Percentiles rank a stretch among this genome's conserved stretches.
Evolutionary conservation across 1,284 basidiomycete species (phyloP).

Genomic region (Apiotrichum veenhuisii): DNA sequence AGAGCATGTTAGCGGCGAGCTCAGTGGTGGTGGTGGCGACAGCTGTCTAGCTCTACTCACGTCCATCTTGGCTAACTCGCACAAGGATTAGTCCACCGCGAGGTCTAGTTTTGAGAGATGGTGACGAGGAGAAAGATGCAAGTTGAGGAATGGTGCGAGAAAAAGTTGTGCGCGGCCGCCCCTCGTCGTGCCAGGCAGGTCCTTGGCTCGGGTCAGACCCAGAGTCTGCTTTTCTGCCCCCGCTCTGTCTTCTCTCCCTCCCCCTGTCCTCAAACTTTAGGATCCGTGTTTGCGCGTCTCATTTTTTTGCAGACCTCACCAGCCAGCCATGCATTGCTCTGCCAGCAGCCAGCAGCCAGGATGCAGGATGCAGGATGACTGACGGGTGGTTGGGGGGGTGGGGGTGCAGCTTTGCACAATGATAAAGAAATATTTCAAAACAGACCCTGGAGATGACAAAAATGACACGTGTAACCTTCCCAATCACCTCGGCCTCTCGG

Average conservation of each 20-base stretch:
- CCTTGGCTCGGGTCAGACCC: not conserved
- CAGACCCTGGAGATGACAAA: not conserved
- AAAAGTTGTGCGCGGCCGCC: slow-evolving; percentile 3
- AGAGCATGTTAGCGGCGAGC: not conserved
- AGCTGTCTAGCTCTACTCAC: slow-evolving; percentile 14
- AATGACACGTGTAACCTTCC: slow-evolving; percentile 4
- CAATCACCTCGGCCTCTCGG: not conserved
- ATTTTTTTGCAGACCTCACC: no score
- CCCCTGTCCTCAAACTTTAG: no score
- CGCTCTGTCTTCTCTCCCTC: not conserved
- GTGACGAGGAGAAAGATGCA: slow-evolving; percentile 3
- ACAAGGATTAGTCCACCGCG: not conserved
- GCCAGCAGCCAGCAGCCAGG: no score
- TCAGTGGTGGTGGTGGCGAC: not conserved
- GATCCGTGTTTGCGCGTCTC: no score
- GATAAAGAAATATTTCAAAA: not conserved
- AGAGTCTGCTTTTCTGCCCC: no score
- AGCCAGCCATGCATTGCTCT: no score
- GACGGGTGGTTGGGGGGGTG: no score
- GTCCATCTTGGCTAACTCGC: slow-evolving; percentile 20
- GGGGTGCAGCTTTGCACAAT: no score
- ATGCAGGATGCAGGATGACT: no score
- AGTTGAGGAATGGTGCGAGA: slow-evolving; percentile 11
- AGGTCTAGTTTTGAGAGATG: slow-evolving; percentile 3
- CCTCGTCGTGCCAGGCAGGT: no score